Evolutionary conservation across 1,139 yeast genomes (phyloP), one percentile per base, ranked within the genome.

Genomic region (Debaryomycetaceae sp.): DNA sequence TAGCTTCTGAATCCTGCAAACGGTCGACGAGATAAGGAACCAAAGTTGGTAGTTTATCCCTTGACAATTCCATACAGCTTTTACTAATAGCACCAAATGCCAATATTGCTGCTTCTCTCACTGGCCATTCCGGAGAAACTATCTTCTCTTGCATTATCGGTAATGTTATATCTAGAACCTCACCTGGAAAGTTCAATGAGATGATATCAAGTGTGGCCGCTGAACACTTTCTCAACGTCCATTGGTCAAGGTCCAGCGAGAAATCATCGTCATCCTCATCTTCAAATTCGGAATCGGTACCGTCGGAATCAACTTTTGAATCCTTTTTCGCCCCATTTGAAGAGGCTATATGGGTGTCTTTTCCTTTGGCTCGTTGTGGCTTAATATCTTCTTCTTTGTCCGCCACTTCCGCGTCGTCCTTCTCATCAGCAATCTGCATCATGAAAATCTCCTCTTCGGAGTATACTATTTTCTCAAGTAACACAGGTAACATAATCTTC

Each of bases 61-160:
- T 68, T 14, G 91, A 83, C 44, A 80, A 76, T 45, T 85, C 87
- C 44, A 85, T 73, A 55, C 96, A 90, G 54, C 97, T 95, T 54
- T 85, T 90, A 36, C 96, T 87, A 57, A 91, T 85, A 30, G 99
- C 99, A 48, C 99, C 99, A 61, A 93, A 80, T 1, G 98, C 97
- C 43, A 93, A 74, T 35, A 93, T 91, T 1, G 97, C 84, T 1
- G 97, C 96, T 62, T 93, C 99, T 49, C 97, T 78, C 11, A 86
- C 80, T 36, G 87, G 87, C 99, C 99, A 93, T 48, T 84, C 80
- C 5, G 72, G 67, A 1, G 89, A 78, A 6, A 78, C 77, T 44
- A 93, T 81, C 46, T 83, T 80, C 42, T 80, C 82, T 60, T 87
- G 87, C 44, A 93, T 72, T 20, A 85, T 70, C 3, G 99, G 98